A percentile compares a stretch with the other conserved stretches of the same genome.
Conservation (phyloP, 805 yeast genomes). For the Cyberlindnera veronae region DNA sequence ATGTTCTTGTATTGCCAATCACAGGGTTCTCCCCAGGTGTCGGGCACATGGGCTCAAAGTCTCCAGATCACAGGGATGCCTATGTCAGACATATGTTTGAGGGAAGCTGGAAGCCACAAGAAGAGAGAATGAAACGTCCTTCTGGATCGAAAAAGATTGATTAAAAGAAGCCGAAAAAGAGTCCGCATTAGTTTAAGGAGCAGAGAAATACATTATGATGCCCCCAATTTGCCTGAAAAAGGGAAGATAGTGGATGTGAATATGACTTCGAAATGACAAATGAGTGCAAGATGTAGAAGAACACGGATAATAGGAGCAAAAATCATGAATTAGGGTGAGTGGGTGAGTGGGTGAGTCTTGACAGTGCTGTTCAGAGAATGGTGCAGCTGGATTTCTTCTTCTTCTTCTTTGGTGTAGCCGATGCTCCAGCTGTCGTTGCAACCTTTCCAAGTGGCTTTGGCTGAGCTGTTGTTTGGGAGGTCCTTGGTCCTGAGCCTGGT, state of each 20-base stretch:
- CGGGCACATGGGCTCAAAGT: conserved; percentile 62
- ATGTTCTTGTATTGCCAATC: conserved; percentile 68
- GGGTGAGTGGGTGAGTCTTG: not conserved
- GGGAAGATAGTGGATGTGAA: not conserved
- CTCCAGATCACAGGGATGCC: conserved; percentile 43
- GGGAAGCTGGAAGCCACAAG: conserved; percentile 56
- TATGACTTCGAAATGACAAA: not conserved
- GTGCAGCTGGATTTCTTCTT: conserved; percentile 29
- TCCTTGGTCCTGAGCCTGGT: not conserved
- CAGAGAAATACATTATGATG: not conserved
- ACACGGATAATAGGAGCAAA: not conserved
- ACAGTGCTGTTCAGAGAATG: conserved; percentile 12
- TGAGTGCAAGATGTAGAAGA: not conserved
- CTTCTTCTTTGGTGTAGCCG: conserved; percentile 19
- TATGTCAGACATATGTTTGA: conserved; percentile 61
- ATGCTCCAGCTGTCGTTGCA: not conserved
- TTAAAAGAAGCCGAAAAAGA: conserved; percentile 5
- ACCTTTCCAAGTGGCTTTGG: conserved; percentile 22
- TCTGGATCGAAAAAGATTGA: conserved; percentile 1
- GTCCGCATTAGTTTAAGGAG: conserved; percentile 1
- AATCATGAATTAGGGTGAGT: not conserved
- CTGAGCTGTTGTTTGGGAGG: conserved; percentile 3
- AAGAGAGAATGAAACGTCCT: conserved; percentile 12
- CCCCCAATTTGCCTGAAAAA: too few relatives aligned
- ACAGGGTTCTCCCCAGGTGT: conserved; percentile 68